Evolutionary conservation across 2,329 filamentous ascomycete species (phyloP), one percentile per base, ranked within the genome.

Genomic region (Sporothrix variecibatus): DNA sequence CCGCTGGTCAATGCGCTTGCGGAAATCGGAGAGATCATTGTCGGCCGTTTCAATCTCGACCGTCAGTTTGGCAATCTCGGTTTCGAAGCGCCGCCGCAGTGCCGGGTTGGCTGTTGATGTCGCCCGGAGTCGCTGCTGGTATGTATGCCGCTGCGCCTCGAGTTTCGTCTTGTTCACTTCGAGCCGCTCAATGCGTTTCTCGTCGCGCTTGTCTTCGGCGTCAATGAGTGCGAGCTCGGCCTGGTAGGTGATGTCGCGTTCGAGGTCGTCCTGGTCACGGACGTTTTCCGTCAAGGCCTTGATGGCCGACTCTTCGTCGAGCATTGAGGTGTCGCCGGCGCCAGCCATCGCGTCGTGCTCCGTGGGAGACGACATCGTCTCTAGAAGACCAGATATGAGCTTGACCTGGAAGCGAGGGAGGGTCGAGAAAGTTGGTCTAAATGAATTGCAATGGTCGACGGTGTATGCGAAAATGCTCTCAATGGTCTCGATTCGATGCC

Each of bases 191-290:
- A 92, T 91, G 38, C 90, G 87, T 73, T 87, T 89, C 77, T 87
- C 84, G 73, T 92, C 90, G 76, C 86, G 87, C 78, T 89, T 88
- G 77, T 92, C 89, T 76, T 92, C 90, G 56, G 86, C 86, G 73
- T 91, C 89, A 62, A 87, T 87, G 73, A 92, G 81, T 0, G 86
- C 88, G 23, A 87, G 83, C 72, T 87, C 90, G 3, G 89, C 90
- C 77, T 92, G 87, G 20, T 86, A 81, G 0, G 88, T 88, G 76
- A 98, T 97, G 79, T 97, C 94, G 76, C 94, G 89, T 82, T 98
- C 95, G 26, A 98, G 84, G 75, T 98, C 95, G 83, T 95, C 92
- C 81, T 98, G 95, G 79, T 97, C 91, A 74, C 94, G 90, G 28
- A 96, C 90, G 74, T 91, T 87, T 71, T 90, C 88, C 4, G 92